Base-by-base conservation (phyloP, 2,329 filamentous ascomycete species). In the Trichoderma sp. region DNA sequence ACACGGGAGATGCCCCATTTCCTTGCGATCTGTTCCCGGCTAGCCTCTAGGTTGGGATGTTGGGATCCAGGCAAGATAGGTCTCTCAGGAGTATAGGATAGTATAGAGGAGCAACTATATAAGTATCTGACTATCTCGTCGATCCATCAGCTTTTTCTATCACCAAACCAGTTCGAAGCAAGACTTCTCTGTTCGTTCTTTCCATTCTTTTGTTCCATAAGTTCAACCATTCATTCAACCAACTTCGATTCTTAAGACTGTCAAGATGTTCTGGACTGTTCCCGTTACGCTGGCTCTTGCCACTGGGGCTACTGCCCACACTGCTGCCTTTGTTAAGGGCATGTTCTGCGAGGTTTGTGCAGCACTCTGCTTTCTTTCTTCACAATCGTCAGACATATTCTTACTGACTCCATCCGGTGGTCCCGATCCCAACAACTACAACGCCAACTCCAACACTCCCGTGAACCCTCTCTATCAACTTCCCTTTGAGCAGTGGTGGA, bases 391-490 rank as follows among this genome's bases (percentile, higher is more conserved):
- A 38, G 8, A 18, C 8, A 24, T 3, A 35, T 68, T 41, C 63
- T 66, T 11, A 67, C 24, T 11, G 5, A 14, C 12, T 53, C 7
- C 4, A 9, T 53, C 5, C 27, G 79, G 79, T 53, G 80, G 80
- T 33, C 76, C 77, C 41, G 75, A 81, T 67, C 75, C 78, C 14
- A 75, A 63, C 53, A 76, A 77, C n/a, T 83, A 86, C 62, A 79
- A 86, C 74, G 76, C 75, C 38, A 87, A 88, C 79, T 85, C 79
- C 31, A 85, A 85, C 76, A 79, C 81, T 0, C 83, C 82, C 24
- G 85, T 87, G n/a, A 81, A 82, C 60, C 86, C 86, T 3, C 81
- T 88, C 31, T 87, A 82, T 73, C 76, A 85, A n/a, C 83, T 87
- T 11, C 77, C 81, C 5, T 82, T 84, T 71, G 79, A 80, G 33